phyloP scores from a whole-genome alignment of 139 green algal species.

The Desmodesmus armatus region DNA sequence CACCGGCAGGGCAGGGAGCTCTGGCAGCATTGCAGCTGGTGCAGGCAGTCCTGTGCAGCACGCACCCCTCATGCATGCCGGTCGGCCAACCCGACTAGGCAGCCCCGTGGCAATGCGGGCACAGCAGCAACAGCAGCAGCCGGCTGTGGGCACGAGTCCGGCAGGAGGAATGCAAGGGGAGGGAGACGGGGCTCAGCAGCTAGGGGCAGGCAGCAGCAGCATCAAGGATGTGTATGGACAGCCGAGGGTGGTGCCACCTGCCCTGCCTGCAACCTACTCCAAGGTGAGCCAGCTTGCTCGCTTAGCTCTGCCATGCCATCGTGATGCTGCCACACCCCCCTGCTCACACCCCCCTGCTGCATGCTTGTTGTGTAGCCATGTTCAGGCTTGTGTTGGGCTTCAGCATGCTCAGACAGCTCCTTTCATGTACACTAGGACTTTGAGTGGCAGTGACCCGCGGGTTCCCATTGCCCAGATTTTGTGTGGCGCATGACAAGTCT shows the following conservation, averaged over 20 bases:
- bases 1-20: neutral
- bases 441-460: too few species aligned
- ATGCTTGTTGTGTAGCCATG: too few species aligned
- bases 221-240: slow-evolving; percentile 68
- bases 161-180: neutral
- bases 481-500: too few species aligned
- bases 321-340: neutral
- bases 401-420: too few species aligned
- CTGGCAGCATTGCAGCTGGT: too few species aligned
- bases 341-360: too few species aligned
- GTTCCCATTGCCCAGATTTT: too few species aligned
- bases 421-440: too few species aligned
- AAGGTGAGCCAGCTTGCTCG: neutral
- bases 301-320: neutral
- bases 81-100: slow-evolving; percentile 9
- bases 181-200: neutral
- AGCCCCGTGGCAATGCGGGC: neutral
- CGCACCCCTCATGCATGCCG: slow-evolving; percentile 19
- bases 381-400: too few species aligned
- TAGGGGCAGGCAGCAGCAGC: slow-evolving; percentile 39
- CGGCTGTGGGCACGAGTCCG: slow-evolving; percentile 11
- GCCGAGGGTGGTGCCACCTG: slow-evolving; percentile 44
- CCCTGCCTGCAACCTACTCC: slow-evolving; percentile 49
- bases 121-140: slow-evolving; percentile 26
- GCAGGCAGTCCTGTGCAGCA: neutral